These are phyloP conservation scores for Chlorella sp. DNA, from an alignment of 139 green algal genomes.

Conservation along the genomic window DNA sequence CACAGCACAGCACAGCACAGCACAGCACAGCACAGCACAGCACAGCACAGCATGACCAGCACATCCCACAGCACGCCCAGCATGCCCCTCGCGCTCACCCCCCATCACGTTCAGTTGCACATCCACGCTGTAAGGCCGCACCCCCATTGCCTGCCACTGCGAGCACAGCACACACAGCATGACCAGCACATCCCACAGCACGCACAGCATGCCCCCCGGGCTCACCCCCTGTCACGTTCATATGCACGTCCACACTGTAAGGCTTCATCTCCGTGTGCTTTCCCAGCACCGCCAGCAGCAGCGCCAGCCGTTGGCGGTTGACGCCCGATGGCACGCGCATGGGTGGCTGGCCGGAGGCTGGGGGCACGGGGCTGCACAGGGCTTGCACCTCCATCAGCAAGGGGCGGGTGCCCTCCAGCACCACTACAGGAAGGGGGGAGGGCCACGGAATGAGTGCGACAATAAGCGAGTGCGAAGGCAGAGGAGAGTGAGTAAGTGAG, in stretches of 20 bases:
- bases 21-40: neutral
- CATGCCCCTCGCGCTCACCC: constrained; percentile 53
- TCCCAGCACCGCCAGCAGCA: constrained; percentile 81
- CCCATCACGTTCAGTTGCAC: constrained; percentile 82
- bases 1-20: neutral
- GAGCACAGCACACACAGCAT: neutral
- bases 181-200: neutral
- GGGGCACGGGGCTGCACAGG: constrained; percentile 59
- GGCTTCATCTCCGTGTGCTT: constrained; percentile 63
- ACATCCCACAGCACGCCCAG: no score
- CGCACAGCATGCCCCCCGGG: no score
- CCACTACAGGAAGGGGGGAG: constrained; percentile 63
- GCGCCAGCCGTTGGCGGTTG: constrained; percentile 66
- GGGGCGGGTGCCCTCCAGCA: constrained; percentile 81
- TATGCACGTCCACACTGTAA: constrained; percentile 63
- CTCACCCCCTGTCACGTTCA: constrained; percentile 81
- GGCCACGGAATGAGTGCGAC: neutral
- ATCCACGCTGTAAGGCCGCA: constrained; percentile 37
- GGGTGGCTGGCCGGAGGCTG: constrained; percentile 28
- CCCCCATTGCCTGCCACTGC: no score
- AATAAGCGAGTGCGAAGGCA: neutral
- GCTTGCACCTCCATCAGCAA: constrained; percentile 92
- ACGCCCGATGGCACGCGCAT: constrained; percentile 63
- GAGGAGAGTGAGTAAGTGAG: no score
- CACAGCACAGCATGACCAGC: neutral